These are phyloP conservation scores for Penicillium psychrofluorescens DNA, from an alignment of 495 filamentous ascomycete genomes.

Conservation along the genomic window DNA sequence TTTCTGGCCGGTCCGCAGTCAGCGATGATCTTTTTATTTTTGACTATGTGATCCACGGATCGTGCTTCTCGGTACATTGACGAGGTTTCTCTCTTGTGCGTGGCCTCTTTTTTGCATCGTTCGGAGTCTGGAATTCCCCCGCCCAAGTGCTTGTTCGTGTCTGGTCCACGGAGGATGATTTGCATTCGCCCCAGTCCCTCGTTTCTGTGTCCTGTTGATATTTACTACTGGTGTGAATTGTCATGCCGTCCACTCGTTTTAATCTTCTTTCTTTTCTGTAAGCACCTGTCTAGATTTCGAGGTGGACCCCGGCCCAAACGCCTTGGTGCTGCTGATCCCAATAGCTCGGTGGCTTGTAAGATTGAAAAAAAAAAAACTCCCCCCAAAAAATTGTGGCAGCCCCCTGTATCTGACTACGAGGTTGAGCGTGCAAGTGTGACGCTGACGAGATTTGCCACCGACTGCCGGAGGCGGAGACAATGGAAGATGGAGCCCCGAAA, in stretches of 20 bases:
- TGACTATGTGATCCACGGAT: constrained; percentile 13
- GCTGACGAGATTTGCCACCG: too few relatives aligned
- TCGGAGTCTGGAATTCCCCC: constrained; percentile 16
- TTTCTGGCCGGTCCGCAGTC: too few relatives aligned
- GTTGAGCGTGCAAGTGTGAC: too few relatives aligned
- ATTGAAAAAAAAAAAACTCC: too few relatives aligned
- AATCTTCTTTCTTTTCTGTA: too few relatives aligned
- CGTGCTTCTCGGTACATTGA: constrained; percentile 13
- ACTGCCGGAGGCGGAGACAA: neutral
- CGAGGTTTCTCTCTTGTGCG: constrained; percentile 2
- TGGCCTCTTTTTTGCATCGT: constrained; percentile 13
- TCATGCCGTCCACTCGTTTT: constrained; percentile 13
- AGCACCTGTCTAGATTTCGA: too few relatives aligned
- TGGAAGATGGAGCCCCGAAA: neutral
- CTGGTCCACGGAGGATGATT: constrained; percentile 4
- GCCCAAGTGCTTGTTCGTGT: constrained; percentile 10
- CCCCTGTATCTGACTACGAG: too few relatives aligned
- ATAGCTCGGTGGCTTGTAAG: neutral
- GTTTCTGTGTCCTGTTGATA: neutral
- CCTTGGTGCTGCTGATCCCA: constrained; percentile 4
- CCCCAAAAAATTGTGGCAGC: too few relatives aligned
- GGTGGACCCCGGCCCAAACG: too few relatives aligned
- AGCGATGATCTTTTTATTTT: neutral
- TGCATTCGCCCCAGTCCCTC: neutral
- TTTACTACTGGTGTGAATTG: constrained; percentile 7